Evolutionary conservation across 2,329 filamentous ascomycete genomes (phyloP).

Genomic region (Cyphellophora europaea): DNA sequence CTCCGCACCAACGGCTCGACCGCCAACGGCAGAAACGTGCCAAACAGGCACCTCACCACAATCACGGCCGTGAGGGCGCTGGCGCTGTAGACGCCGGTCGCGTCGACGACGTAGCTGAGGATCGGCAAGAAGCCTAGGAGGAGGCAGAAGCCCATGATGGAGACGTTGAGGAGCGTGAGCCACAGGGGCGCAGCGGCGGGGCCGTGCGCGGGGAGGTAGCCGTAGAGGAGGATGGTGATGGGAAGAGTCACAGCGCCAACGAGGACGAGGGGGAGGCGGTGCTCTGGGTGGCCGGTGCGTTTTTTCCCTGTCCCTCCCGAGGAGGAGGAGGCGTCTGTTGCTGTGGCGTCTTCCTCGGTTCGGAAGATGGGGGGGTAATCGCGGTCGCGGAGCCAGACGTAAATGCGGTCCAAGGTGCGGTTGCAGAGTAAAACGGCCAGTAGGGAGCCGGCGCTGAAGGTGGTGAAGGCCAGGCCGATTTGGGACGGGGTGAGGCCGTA

Average conservation of each 20-base stretch:
- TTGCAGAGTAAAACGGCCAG: constrained; percentile 17
- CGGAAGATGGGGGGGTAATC: no score
- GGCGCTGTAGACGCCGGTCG: constrained; percentile 32
- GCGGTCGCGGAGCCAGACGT: constrained; percentile 20
- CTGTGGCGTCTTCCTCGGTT: no score
- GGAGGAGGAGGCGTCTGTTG: no score
- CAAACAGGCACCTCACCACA: constrained; percentile 16
- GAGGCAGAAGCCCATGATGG: constrained; percentile 10
- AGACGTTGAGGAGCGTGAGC: constrained; percentile 9
- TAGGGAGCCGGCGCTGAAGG: constrained; percentile 19
- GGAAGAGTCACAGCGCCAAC: constrained; percentile 30
- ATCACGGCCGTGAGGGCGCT: constrained; percentile 20
- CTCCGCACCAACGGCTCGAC: constrained; percentile 12
- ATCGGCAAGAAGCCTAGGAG: constrained; percentile 15
- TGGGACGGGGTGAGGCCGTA: constrained; percentile 21
- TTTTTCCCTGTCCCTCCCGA: constrained; percentile 20
- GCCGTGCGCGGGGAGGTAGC: constrained; percentile 12
- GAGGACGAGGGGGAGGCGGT: constrained; percentile 37
- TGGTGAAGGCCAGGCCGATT: constrained; percentile 20
- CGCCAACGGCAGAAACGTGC: constrained; percentile 19
- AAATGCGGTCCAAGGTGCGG: constrained; percentile 14
- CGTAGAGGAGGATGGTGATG: constrained; percentile 12
- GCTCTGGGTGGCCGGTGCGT: constrained; percentile 28
- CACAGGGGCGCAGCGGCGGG: constrained; percentile 8
- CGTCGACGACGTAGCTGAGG: constrained; percentile 19